These are phyloP conservation scores for Termitomyces titanicus DNA, from an alignment of 768 basidiomycete species.

Conservation along the genomic window DNA sequence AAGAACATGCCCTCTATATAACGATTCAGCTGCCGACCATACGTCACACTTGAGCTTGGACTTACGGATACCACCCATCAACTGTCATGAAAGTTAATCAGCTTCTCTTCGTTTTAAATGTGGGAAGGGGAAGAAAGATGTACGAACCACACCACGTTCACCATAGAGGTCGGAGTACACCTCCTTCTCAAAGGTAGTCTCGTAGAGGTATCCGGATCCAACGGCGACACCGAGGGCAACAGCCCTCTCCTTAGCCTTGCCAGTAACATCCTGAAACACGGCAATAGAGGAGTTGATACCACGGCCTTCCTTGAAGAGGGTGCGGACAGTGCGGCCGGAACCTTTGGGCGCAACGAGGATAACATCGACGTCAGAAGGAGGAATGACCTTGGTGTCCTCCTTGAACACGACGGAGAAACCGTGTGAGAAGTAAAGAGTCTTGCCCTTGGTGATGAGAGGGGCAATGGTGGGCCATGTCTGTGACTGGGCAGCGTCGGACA, in stretches of 20 bases:
- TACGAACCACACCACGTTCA: constrained; percentile 96
- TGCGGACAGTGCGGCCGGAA: constrained; percentile 97
- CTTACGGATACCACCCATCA: constrained; percentile 96
- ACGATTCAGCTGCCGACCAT: not conserved
- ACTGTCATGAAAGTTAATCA: constrained; percentile 36
- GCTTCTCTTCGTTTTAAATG: constrained; percentile 1
- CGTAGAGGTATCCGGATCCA: constrained; percentile 97
- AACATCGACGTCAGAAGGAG: constrained; percentile 93
- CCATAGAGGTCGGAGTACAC: constrained; percentile 99
- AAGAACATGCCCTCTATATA: constrained; percentile 91
- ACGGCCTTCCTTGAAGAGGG: constrained; percentile 99
- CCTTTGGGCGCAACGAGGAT: constrained; percentile 99
- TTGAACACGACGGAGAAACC: constrained; percentile 99
- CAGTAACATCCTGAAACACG: constrained; percentile 96
- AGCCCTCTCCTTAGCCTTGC: constrained; percentile 97
- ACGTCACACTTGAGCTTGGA: constrained; percentile 11
- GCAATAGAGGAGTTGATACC: constrained; percentile 96
- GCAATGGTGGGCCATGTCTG: constrained; percentile 87
- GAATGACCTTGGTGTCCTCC: constrained; percentile 91
- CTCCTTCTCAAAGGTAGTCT: constrained; percentile 99
- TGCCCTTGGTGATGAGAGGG: constrained; percentile 98
- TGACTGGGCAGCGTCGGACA: constrained; percentile 99
- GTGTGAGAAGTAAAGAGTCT: constrained; percentile 99
- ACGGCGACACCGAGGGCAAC: constrained; percentile 91
- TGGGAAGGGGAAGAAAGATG: not conserved